Evolutionary conservation across 768 basidiomycete genomes (phyloP).

Genomic region (Pseudohyphozyma bogoriensis): DNA sequence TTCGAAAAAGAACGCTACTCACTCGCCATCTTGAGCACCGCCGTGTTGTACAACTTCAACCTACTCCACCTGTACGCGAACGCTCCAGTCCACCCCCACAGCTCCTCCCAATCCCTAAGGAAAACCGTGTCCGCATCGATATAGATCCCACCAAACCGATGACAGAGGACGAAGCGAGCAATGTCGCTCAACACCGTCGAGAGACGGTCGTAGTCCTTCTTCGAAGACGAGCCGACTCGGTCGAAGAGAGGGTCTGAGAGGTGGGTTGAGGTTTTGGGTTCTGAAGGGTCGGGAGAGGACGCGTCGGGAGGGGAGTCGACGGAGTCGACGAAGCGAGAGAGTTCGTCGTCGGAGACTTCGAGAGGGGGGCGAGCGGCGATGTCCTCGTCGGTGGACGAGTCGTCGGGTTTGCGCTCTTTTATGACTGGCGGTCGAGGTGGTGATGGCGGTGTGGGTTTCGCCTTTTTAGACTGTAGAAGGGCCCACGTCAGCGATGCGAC

Average conservation of each 20-base stretch:
- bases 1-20: no score
- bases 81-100: slow-evolving; percentile 93
- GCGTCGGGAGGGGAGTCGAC: background rate
- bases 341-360: background rate
- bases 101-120: slow-evolving; percentile 93
- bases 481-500: background rate
- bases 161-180: slow-evolving; percentile 93
- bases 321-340: background rate
- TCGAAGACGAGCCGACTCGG: slow-evolving; percentile 79
- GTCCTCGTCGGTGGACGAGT: background rate
- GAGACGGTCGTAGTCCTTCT: slow-evolving; percentile 75
- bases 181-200: slow-evolving; percentile 93
- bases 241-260: slow-evolving; percentile 51
- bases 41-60: slow-evolving; percentile 87
- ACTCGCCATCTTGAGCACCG: slow-evolving; percentile 90
- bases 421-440: background rate
- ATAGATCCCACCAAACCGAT: slow-evolving; percentile 92
- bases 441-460: background rate
- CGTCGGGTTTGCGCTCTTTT: background rate
- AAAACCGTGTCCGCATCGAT: slow-evolving; percentile 94
- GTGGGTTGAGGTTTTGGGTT: slow-evolving; percentile 2
- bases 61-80: slow-evolving; percentile 97
- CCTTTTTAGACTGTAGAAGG: no score
- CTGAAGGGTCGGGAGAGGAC: background rate
- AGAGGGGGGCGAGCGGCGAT: background rate